Evolutionary conservation across 2,329 filamentous ascomycete genomes (phyloP), one percentile per base, ranked within the genome.

Genomic region (Tolypocladium tundrense): DNA sequence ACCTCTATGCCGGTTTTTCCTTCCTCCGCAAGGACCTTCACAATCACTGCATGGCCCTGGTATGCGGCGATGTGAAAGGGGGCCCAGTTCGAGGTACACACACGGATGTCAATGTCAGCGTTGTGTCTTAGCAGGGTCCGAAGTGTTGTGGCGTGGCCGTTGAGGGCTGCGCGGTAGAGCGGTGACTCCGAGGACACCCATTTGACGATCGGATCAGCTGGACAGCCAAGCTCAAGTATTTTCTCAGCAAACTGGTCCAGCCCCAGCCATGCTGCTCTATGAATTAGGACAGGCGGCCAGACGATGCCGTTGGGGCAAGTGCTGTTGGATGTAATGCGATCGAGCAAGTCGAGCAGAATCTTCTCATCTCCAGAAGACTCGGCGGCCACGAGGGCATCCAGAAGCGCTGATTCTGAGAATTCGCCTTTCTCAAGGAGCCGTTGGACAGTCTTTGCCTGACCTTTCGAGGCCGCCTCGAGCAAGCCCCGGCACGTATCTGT

Each of bases 61-160:
- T 2, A 6, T 19, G 43, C 43, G 27, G 11, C 43, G 24, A 31
- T 14, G 13, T 27, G 21, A 48, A 48, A 13, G 13, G 7, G 43
- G 5, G 11, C 16, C 6, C 24, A 7, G 5, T 8, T 5, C 9
- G 1, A 3, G 1, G 3, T 1, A 11, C 9, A 27, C 24, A 27
- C 24, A 4, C 14, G 13, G 13, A 48, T 19, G 5, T 48, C 31
- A 1, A 31, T 31, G 1, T 31, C 1, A 24, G 43, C 24, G 14
- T 48, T 31, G 7, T 31, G 24, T 21, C 24, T 48, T 24, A 48
- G 43, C 43, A 48, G 24, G 19, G 7, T 14, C 14, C 13, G 11
- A 19, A 27, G 2, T 4, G 43, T 48, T 27, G 24, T 13, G 6
- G 5, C 13, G 4, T 48, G 43, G 24, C 24, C 43, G 13, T 48